phyloP scores from a whole-genome alignment of 352 stramenopile genomes.

The Aphanomyces astaci region DNA sequence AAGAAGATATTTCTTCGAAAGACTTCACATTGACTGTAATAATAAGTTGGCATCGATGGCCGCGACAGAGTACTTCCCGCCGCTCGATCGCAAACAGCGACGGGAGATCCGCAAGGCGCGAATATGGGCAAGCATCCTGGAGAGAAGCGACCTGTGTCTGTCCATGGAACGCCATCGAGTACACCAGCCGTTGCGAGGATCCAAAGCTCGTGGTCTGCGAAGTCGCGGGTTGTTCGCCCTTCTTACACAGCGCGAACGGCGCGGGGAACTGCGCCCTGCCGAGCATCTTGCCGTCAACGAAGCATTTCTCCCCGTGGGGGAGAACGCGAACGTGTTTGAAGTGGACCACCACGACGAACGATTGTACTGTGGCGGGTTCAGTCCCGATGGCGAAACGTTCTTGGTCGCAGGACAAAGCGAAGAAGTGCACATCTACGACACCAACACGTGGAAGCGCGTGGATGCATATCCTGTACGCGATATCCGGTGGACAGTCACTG shows the following conservation, averaged over 20 bases:
- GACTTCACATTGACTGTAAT: not conserved
- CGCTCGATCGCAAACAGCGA: constrained; percentile 13
- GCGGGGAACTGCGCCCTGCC: constrained; percentile 46
- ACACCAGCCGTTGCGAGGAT: not conserved
- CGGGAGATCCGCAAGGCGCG: not conserved
- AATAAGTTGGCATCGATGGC: not conserved
- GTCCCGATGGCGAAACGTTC: constrained; percentile 56
- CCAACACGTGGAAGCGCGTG: constrained; percentile 49
- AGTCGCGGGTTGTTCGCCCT: not conserved
- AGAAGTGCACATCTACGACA: constrained; percentile 70
- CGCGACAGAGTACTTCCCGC: constrained; percentile 2
- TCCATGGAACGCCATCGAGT: not conserved
- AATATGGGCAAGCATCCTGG: not conserved
- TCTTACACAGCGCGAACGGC: constrained; percentile 58
- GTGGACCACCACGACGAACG: constrained; percentile 60
- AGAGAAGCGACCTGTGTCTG: constrained; percentile 1
- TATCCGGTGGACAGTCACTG: constrained; percentile 73
- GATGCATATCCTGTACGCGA: constrained; percentile 51
- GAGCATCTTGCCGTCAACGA: constrained; percentile 68
- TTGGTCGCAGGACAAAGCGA: constrained; percentile 57
- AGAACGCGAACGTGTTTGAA: constrained; percentile 66
- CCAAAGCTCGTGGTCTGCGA: not conserved
- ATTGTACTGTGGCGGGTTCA: constrained; percentile 76
- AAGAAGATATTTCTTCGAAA: not conserved
- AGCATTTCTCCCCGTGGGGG: constrained; percentile 70